These are phyloP conservation scores for Phaeosphaeria sp. DNA, from an alignment of 2,329 filamentous ascomycete genomes.

Conservation along the genomic window DNA sequence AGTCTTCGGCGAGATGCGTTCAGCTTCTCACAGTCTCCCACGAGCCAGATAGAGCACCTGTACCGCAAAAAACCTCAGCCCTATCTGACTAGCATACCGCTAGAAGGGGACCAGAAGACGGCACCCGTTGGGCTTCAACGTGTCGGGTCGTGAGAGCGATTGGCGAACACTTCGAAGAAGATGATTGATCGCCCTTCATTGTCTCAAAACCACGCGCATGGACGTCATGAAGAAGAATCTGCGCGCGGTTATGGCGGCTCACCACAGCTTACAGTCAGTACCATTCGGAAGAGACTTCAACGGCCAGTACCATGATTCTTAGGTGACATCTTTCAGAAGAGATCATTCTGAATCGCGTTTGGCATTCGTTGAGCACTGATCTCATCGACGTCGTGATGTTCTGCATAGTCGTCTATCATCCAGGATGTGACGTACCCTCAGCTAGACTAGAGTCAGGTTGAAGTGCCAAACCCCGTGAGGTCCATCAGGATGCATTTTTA, in stretches of 20 bases:
- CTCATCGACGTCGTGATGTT: too few species aligned
- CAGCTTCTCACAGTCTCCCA: too few species aligned
- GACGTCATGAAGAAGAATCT: neutral
- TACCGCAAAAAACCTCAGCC: neutral
- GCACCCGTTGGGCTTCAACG: neutral
- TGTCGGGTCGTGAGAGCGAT: neutral
- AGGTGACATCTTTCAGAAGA: too few species aligned
- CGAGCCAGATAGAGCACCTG: neutral
- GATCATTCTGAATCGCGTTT: too few species aligned
- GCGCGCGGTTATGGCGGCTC: neutral
- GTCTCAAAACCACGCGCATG: neutral
- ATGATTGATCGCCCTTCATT: neutral
- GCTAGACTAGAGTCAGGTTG: too few species aligned
- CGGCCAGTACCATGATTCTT: too few species aligned
- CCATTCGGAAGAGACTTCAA: neutral
- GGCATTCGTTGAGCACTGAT: too few species aligned
- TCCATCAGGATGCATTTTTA: too few species aligned
- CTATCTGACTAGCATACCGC: neutral
- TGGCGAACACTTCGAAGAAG: neutral
- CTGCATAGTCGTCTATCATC: too few species aligned
- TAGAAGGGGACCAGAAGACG: neutral
- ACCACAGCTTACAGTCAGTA: neutral
- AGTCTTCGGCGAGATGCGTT: too few species aligned
- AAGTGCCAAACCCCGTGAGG: too few species aligned
- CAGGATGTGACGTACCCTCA: too few species aligned